These are phyloP conservation scores for Leishmania tarentolae DNA, from an alignment of 208 protist genomes.

Conservation along the genomic window DNA sequence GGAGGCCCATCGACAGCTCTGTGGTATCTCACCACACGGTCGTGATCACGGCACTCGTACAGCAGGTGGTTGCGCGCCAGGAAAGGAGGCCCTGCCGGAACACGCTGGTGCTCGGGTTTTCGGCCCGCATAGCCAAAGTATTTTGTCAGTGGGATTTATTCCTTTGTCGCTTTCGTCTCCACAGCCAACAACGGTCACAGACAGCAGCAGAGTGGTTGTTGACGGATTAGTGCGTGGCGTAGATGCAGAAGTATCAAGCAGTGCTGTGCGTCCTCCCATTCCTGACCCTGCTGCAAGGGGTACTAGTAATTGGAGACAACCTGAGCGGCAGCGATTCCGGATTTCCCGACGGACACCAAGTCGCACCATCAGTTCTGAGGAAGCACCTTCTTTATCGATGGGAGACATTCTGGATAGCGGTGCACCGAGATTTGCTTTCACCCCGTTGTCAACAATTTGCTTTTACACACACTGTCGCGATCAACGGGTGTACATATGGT, in stretches of 20 bases:
- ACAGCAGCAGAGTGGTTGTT: background rate
- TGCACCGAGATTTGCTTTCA: background rate
- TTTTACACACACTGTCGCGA: slow-evolving; percentile 87
- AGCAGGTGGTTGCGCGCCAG: background rate
- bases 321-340: slow-evolving; percentile 33
- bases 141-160: slow-evolving; percentile 33
- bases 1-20: slow-evolving; percentile 11
- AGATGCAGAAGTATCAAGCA: background rate
- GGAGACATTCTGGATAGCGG: background rate
- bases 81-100: background rate
- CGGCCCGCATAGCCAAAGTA: slow-evolving; percentile 22
- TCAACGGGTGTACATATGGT: slow-evolving; percentile 75
- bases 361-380: no score
- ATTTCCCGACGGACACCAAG: slow-evolving; percentile 14
- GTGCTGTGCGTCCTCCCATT: background rate
- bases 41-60: background rate
- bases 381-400: background rate
- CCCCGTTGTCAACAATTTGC: slow-evolving; percentile 15
- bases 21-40: background rate
- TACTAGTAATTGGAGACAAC: slow-evolving; percentile 2
- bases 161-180: slow-evolving; percentile 8
- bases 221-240: background rate
- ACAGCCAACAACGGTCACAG: background rate
- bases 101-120: background rate
- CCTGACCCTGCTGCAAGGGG: background rate